Base-by-base conservation (phyloP, 1,284 basidiomycete species). In the Boletus sp. region DNA sequence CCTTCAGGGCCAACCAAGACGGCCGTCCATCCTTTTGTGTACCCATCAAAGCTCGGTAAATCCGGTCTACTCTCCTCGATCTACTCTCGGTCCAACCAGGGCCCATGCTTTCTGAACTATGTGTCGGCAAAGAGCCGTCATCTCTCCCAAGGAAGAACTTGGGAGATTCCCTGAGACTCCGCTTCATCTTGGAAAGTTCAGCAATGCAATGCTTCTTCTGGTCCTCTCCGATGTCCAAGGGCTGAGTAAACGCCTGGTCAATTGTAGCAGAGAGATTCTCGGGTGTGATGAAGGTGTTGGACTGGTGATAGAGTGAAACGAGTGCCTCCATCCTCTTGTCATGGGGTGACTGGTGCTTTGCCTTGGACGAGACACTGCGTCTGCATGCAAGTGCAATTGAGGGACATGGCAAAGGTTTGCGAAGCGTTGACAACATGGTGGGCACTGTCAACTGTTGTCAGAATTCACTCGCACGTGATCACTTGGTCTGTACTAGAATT, bases 241-340 rank as follows among this genome's bases (percentile, higher is more conserved):
- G 60, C 36, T 51, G 62, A 40, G 53, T 65, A 57, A 88, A 88
- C 1, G 79, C 80, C 9, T 74, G 62, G 67, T 87, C 82, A 44
- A 88, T 87, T 43, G 69, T 70, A n/a, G 71, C 53, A 19, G 75
- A 73, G 33, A 88, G 76, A 57, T 76, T 86, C 52, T 84, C 80
- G n/a, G 71, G 72, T 8, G 84, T 85, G 52, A 88, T 75, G 69
- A 84, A 87, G 4, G 68, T 68, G 45, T 77, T 75, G 37, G 80
- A 68, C 66, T 84, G 76, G 70, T 88, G 85, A 69, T 88, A 88
- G 40, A 88, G 74, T 8, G 78, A 74, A 50, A 87, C 75, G 54
- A 88, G 79, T 5, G 83, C 80, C 51, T 83, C 82, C 69, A 87
- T 72, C 67, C 82, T 86, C 27, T 75, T 71, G n/a, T 75, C 54